A percentile compares a stretch with the other conserved stretches of the same genome.
phyloP scores from a whole-genome alignment of 2,329 filamentous ascomycete species.

The Aspergillus amoenus region DNA sequence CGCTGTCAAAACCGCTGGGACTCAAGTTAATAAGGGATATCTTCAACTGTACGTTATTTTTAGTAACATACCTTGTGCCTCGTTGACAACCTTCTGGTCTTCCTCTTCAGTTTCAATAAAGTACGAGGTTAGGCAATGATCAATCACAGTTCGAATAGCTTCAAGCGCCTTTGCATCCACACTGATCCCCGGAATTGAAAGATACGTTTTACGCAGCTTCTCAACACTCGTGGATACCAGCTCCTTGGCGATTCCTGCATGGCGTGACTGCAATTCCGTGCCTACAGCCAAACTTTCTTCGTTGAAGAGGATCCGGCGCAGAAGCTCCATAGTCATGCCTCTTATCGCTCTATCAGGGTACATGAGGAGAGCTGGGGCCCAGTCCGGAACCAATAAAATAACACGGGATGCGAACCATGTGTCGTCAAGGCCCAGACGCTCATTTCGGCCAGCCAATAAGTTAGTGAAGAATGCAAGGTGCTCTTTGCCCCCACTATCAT shows the following conservation, averaged over 20 bases:
- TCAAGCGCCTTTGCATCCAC: slow-evolving; percentile 39
- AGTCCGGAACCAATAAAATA: slow-evolving; percentile 46
- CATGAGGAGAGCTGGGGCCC: slow-evolving; percentile 55
- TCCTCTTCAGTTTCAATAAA: slow-evolving; percentile 39
- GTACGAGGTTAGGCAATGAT: slow-evolving; percentile 39
- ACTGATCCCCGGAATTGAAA: slow-evolving; percentile 23
- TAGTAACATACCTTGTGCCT: slow-evolving; percentile 35
- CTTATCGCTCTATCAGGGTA: slow-evolving; percentile 50
- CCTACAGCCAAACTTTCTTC: slow-evolving; percentile 30
- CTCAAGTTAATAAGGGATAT: slow-evolving; percentile 5
- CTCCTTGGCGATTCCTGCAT: slow-evolving; percentile 31
- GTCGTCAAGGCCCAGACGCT: slow-evolving; percentile 33
- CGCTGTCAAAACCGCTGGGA: slow-evolving; percentile 30
- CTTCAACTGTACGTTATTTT: not conserved
- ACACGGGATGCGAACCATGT: slow-evolving; percentile 36
- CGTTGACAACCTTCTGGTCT: slow-evolving; percentile 32
- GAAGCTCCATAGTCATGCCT: slow-evolving; percentile 43
- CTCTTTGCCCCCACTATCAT: slow-evolving; percentile 48
- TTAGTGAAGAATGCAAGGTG: slow-evolving; percentile 54
- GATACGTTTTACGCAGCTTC: slow-evolving; percentile 33
- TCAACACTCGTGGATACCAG: slow-evolving; percentile 34
- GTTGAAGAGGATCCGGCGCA: slow-evolving; percentile 45
- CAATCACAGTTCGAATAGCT: slow-evolving; percentile 37
- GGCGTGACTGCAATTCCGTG: slow-evolving; percentile 28
- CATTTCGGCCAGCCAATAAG: slow-evolving; percentile 48